Evolutionary conservation across 257 asterid genomes (phyloP).

Genomic region (Capsicum rhomboideum): DNA sequence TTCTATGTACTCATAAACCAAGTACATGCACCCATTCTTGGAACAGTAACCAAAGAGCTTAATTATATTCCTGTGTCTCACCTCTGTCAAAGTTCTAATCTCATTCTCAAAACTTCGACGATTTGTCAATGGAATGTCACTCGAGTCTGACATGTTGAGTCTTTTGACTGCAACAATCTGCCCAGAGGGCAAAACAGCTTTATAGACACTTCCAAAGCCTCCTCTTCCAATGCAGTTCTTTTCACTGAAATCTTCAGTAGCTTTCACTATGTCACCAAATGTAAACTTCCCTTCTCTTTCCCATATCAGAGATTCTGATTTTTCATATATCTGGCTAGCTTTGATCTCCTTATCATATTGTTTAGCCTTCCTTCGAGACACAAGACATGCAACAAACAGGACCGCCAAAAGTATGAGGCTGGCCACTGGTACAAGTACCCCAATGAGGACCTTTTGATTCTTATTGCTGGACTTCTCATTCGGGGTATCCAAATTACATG

Average conservation of each 20-base stretch:
- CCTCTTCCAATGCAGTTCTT: constrained; percentile 75
- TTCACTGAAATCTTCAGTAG: constrained; percentile 61
- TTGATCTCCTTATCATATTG: constrained; percentile 34
- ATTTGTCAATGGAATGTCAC: constrained; percentile 36
- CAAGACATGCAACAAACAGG: constrained; percentile 18
- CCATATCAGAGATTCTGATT: constrained; percentile 54
- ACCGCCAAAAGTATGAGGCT: constrained; percentile 35
- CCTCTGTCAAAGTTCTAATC: constrained; percentile 68
- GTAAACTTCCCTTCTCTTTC: constrained; percentile 69
- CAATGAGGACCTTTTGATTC: constrained; percentile 32
- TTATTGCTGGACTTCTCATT: constrained; percentile 23
- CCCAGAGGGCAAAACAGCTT: constrained; percentile 51
- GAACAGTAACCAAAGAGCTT: constrained; percentile 86
- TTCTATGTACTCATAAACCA: constrained; percentile 82
- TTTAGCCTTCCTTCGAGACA: constrained; percentile 24
- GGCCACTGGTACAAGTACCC: constrained; percentile 35
- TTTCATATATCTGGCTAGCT: constrained; percentile 10
- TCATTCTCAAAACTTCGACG: constrained; percentile 71
- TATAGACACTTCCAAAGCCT: constrained; percentile 79
- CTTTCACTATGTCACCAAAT: constrained; percentile 62
- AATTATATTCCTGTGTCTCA: constrained; percentile 81
- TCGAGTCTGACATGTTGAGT: constrained; percentile 54
- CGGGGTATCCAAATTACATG: constrained; percentile 27
- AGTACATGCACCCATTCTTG: constrained; percentile 58
- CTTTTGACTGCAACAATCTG: constrained; percentile 71